Conservation (phyloP, 140 eudicot genomes). For the Erigeron philadelphicus region DNA sequence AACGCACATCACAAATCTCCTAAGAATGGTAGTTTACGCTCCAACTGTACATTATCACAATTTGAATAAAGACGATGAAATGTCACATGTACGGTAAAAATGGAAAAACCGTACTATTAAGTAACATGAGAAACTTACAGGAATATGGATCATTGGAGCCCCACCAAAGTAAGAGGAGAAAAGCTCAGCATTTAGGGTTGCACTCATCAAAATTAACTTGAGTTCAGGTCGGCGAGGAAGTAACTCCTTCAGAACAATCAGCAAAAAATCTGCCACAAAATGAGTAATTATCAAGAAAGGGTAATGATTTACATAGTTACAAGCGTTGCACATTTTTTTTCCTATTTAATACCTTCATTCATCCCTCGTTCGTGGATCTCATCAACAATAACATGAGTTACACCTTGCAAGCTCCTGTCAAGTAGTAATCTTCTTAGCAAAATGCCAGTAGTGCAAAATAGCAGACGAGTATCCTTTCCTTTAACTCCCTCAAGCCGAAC, state of each 20-base stretch:
- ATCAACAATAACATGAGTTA: constrained; percentile 84
- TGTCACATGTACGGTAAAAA: background rate
- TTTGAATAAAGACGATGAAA: background rate
- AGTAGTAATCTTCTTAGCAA: constrained; percentile 74
- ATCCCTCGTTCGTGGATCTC: constrained; percentile 96
- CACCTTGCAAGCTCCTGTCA: constrained; percentile 77
- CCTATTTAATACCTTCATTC: constrained; percentile 65
- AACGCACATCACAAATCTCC: too few species aligned
- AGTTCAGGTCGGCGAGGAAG: constrained; percentile 93
- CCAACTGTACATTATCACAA: background rate
- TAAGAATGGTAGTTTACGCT: background rate
- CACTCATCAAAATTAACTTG: constrained; percentile 89
- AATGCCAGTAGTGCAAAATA: constrained; percentile 89
- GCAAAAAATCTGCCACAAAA: constrained; percentile 74
- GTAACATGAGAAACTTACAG: constrained; percentile 45
- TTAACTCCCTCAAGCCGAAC: constrained; percentile 87
- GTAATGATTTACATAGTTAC: constrained; percentile 7
- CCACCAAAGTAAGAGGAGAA: constrained; percentile 90
- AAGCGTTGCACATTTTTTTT: background rate
- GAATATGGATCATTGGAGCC: constrained; percentile 88
- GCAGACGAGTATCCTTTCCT: constrained; percentile 91
- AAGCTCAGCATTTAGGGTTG: constrained; percentile 92
- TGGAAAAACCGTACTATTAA: background rate
- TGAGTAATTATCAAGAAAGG: background rate
- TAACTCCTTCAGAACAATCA: constrained; percentile 93